phyloP scores from a whole-genome alignment of 495 filamentous ascomycete genomes.

The Chlorociboria aeruginascens region DNA sequence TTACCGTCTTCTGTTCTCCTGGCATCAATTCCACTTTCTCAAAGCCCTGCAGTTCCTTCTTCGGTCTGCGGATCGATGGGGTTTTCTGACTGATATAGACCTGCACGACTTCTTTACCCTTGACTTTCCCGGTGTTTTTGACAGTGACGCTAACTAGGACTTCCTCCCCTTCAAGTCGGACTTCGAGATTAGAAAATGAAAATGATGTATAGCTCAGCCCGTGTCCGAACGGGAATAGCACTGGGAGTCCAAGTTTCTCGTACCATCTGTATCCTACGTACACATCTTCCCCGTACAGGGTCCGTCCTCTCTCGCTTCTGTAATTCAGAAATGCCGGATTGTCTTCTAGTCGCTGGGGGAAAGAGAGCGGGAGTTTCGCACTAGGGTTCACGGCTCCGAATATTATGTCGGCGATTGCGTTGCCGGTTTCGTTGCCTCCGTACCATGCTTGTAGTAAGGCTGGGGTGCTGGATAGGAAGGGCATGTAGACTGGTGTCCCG shows the following conservation, averaged over 20 bases:
- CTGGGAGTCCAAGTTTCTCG: constrained; percentile 51
- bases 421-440: constrained; percentile 54
- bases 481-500: constrained; percentile 43
- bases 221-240: constrained; percentile 68
- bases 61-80: constrained; percentile 38
- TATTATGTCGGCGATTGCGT: constrained; percentile 47
- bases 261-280: constrained; percentile 61
- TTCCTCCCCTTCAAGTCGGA: constrained; percentile 32
- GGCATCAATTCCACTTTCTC: constrained; percentile 59
- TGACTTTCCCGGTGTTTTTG: constrained; percentile 51
- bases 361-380: constrained; percentile 59
- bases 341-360: constrained; percentile 54
- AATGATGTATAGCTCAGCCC: constrained; percentile 75
- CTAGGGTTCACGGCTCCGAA: constrained; percentile 55
- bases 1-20: constrained; percentile 54
- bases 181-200: constrained; percentile 43
- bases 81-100: constrained; percentile 49
- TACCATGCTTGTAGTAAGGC: constrained; percentile 54
- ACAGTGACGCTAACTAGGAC: constrained; percentile 52
- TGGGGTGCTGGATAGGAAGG: constrained; percentile 47
- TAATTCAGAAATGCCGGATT: constrained; percentile 70
- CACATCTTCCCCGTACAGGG: constrained; percentile 60
- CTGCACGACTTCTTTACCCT: constrained; percentile 69
- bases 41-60: constrained; percentile 71
- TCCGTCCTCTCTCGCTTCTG: constrained; percentile 24